phyloP scores from a whole-genome alignment of 1,284 basidiomycete genomes.

The Fomitopsis schrenkii region DNA sequence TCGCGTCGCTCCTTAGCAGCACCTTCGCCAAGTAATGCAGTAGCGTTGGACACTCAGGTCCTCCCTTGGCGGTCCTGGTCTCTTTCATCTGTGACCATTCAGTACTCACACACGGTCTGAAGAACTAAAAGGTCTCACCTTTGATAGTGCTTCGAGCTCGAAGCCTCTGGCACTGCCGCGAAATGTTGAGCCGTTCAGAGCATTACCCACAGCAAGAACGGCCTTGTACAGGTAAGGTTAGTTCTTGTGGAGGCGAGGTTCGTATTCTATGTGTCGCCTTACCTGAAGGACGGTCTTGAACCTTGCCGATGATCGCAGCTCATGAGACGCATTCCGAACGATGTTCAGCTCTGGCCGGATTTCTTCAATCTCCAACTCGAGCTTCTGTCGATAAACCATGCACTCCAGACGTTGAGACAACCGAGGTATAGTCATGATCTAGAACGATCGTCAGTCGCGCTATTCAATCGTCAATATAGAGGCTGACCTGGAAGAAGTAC shows the following conservation, averaged over 20 bases:
- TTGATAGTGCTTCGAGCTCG: slow-evolving; percentile 74
- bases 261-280: slow-evolving; percentile 8
- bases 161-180: slow-evolving; percentile 84
- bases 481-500: slow-evolving; percentile 70
- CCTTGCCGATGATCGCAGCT: slow-evolving; percentile 65
- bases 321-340: slow-evolving; percentile 68
- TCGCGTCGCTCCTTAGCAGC: slow-evolving; percentile 66
- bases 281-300: slow-evolving; percentile 75
- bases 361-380: slow-evolving; percentile 84
- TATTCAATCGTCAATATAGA: neutral
- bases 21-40: slow-evolving; percentile 82
- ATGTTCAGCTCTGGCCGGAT: slow-evolving; percentile 79
- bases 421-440: slow-evolving; percentile 80
- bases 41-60: slow-evolving; percentile 74
- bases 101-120: neutral
- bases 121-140: slow-evolving; percentile 43
- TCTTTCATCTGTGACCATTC: slow-evolving; percentile 64
- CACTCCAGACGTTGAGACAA: slow-evolving; percentile 70
- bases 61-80: slow-evolving; percentile 71
- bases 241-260: neutral
- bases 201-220: slow-evolving; percentile 78
- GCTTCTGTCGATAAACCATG: slow-evolving; percentile 79
- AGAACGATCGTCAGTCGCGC: slow-evolving; percentile 4
- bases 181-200: slow-evolving; percentile 78
- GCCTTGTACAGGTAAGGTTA: slow-evolving; percentile 34